Conservation (phyloP, 1,284 basidiomycete genomes). For the Microbotryum intermedium region DNA sequence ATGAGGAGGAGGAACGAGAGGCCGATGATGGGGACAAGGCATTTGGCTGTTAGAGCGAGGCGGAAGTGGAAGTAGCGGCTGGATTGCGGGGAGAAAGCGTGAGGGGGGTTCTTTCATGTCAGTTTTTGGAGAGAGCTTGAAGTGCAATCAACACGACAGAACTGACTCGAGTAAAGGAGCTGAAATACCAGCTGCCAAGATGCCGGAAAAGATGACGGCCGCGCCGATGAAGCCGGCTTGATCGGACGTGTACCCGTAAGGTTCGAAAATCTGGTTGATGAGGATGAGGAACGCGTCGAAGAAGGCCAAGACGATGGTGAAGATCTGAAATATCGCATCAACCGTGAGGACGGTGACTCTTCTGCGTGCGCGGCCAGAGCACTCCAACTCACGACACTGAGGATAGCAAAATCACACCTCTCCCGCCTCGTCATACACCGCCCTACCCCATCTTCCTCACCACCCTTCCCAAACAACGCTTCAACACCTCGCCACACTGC, state of each 20-base stretch:
- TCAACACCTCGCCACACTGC: neutral
- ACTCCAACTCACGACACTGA: neutral
- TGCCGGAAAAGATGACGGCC: neutral
- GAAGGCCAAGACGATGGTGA: neutral
- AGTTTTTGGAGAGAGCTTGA: too few species aligned
- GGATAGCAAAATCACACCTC: neutral
- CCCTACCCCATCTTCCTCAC: neutral
- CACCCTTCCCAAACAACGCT: neutral
- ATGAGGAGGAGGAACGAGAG: conserved; percentile 2
- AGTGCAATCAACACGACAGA: too few species aligned
- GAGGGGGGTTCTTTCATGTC: too few species aligned
- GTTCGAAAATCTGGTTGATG: conserved; percentile 4
- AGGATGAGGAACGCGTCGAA: conserved; percentile 7
- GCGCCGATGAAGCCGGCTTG: conserved; percentile 1
- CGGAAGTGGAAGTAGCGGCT: conserved; percentile 3
- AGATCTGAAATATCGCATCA: neutral
- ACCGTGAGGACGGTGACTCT: neutral
- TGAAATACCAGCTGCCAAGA: neutral
- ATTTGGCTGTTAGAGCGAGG: neutral
- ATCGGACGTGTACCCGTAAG: neutral
- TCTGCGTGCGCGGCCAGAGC: neutral
- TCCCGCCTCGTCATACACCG: neutral
- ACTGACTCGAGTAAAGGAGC: too few species aligned
- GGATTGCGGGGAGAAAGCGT: neutral
- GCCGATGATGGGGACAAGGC: neutral